A percentile compares a stretch with the other conserved stretches of the same genome.
phyloP scores from a whole-genome alignment of 148 eudicot genomes.

The Rhododendron mucronatum region DNA sequence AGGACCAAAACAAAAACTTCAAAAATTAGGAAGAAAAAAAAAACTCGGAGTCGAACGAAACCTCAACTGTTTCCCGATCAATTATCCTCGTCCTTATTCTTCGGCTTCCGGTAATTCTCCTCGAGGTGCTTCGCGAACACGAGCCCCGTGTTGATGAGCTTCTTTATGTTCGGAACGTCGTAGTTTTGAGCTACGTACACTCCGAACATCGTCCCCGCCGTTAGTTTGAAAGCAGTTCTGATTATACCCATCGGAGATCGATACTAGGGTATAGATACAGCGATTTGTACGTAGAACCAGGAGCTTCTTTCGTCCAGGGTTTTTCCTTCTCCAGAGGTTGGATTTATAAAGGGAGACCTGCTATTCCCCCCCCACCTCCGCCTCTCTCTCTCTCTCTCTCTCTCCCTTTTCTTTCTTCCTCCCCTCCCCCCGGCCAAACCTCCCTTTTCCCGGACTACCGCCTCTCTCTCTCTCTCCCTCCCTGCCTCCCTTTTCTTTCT shows the following conservation, averaged over 20 bases:
- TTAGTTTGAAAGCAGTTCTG: conserved; percentile 31
- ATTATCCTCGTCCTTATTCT: conserved; percentile 34
- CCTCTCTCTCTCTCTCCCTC: too few relatives aligned
- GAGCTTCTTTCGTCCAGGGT: background rate
- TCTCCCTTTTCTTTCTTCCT: too few relatives aligned
- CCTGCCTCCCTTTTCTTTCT: too few relatives aligned
- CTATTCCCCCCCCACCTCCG: too few relatives aligned
- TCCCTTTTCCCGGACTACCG: too few relatives aligned
- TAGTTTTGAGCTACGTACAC: conserved; percentile 57
- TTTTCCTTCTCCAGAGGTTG: background rate
- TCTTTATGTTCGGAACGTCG: conserved; percentile 39
- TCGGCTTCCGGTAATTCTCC: conserved; percentile 50
- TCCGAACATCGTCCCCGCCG: conserved; percentile 38
- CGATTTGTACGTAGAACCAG: background rate
- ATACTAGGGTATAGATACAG: background rate
- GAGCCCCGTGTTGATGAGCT: conserved; percentile 35
- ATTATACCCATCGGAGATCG: conserved; percentile 37
- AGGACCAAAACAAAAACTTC: background rate
- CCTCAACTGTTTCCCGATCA: background rate
- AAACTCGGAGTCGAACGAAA: background rate
- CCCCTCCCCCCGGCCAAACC: too few relatives aligned
- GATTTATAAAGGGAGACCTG: background rate
- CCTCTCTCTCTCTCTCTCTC: too few relatives aligned
- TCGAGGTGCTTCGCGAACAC: conserved; percentile 35
- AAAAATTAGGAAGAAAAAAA: background rate